Percentiles rank a stretch among this genome's conserved stretches.
phyloP scores from a whole-genome alignment of 495 filamentous ascomycete species.

The Ascodesmis nigricans region DNA sequence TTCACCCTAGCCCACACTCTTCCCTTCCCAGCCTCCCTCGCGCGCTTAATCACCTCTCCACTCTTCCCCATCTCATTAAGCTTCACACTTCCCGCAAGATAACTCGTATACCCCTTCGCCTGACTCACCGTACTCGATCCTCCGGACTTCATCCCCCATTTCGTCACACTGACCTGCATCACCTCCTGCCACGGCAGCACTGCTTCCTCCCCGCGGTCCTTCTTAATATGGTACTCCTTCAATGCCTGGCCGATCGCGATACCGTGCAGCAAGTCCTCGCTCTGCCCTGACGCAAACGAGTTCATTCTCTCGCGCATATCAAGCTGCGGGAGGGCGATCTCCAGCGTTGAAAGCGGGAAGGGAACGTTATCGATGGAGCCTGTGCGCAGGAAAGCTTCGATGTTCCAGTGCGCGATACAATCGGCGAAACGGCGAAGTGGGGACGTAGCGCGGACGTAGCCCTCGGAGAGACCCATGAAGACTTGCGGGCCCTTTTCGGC shows the following conservation, averaged over 20 bases:
- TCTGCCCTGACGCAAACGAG: slow-evolving; percentile 38
- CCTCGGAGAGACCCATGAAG: slow-evolving; percentile 36
- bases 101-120: no score
- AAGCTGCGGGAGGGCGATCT: slow-evolving; percentile 28
- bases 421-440: slow-evolving; percentile 70
- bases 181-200: no score
- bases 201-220: slow-evolving; percentile 21
- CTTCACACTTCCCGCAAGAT: no score
- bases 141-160: no score
- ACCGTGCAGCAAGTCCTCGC: slow-evolving; percentile 33
- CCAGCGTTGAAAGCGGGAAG: slow-evolving; percentile 30
- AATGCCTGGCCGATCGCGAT: slow-evolving; percentile 30
- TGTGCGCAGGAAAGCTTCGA: slow-evolving; percentile 49
- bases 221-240: slow-evolving; percentile 18
- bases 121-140: no score
- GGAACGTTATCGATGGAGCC: slow-evolving; percentile 36
- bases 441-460: slow-evolving; percentile 63
- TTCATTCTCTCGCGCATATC: slow-evolving; percentile 23
- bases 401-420: slow-evolving; percentile 76
- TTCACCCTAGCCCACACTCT: no score
- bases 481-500: slow-evolving; percentile 32
- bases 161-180: no score
- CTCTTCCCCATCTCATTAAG: no score
- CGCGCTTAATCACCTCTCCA: no score
- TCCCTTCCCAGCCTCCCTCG: no score